Base-by-base conservation (phyloP, 2,329 filamentous ascomycete genomes). In the Colletotrichum sp. region DNA sequence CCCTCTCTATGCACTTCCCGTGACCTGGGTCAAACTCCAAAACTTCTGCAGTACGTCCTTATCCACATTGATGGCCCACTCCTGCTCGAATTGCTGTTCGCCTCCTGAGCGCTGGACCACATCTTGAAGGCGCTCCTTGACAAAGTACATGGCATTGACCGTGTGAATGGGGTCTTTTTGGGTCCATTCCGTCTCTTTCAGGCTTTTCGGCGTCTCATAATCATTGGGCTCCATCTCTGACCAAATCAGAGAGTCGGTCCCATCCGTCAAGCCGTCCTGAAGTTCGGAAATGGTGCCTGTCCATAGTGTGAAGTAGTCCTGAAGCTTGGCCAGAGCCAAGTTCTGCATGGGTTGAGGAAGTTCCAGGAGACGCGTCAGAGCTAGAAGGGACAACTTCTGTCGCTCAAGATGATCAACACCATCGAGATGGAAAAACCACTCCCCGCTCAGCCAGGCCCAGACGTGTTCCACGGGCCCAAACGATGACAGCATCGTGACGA, bases 281-380 rank as follows among this genome's bases (percentile, higher is more conserved):
- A 96, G 84, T 79, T 95, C 93, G 2, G 85, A 85, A 34, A 96
- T 86, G 2, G 95, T 89, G 77, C 90, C 91, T 3, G 93, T 94
- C 95, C 95, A 97, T 85, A 96, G 89, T 2, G 89, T 88, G 80
- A 97, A 92, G 79, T 94, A 92, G 80, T 93, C 93, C 82, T 97
- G 95, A 71, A 97, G 86, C 48, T 88, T 89, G 3, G 83, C 81
- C 6, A 95, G 84, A 3, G 91, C 88, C 70, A 94, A 89, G 1
- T 90, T 87, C 76, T 90, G 89, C 80, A 91, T 84, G 1, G 89
- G 88, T 30, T 90, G 88, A 1, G 89, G 88, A 2, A 93, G 88
- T 81, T 95, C 93, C 15, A 95, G 85, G 2, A 97, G 85, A 5
- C 93, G 90, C 2, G 94, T 96, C 16, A 96, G 87, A 0, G 91